These are phyloP conservation scores for Trichosanthes cucumerina DNA, from an alignment of 306 rosid genomes.

Conservation along the genomic window DNA sequence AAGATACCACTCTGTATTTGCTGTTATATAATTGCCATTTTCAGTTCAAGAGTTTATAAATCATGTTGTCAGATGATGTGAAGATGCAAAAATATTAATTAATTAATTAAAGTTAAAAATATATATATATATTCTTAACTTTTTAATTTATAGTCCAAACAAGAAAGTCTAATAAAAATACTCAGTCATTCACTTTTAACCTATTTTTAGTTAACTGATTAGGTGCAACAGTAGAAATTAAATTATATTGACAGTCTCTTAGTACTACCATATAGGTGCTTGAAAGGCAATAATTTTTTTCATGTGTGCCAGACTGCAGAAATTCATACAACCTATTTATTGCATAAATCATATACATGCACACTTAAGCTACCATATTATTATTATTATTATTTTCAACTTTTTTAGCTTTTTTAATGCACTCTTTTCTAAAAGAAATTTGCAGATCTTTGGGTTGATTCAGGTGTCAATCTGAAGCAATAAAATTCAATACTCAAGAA, in stretches of 20 bases:
- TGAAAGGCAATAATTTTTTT: background rate
- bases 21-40: no score
- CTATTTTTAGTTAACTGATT: background rate
- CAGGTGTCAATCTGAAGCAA: background rate
- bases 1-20: no score
- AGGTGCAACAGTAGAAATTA: background rate
- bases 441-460: background rate
- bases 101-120: no score
- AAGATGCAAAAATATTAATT: no score
- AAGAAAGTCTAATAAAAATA: no score
- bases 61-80: no score
- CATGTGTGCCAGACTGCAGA: background rate
- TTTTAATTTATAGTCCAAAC: no score
- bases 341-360: conserved; percentile 1
- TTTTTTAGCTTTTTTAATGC: background rate
- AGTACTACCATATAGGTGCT: background rate
- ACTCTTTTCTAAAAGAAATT: background rate
- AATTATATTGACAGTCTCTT: background rate
- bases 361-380: background rate
- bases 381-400: background rate
- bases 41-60: no score
- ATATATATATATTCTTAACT: no score
- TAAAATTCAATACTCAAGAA: background rate
- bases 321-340: background rate
- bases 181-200: no score